Evolutionary conservation across 495 filamentous ascomycete species (phyloP).

Genomic region (Oidiodendron maius): DNA sequence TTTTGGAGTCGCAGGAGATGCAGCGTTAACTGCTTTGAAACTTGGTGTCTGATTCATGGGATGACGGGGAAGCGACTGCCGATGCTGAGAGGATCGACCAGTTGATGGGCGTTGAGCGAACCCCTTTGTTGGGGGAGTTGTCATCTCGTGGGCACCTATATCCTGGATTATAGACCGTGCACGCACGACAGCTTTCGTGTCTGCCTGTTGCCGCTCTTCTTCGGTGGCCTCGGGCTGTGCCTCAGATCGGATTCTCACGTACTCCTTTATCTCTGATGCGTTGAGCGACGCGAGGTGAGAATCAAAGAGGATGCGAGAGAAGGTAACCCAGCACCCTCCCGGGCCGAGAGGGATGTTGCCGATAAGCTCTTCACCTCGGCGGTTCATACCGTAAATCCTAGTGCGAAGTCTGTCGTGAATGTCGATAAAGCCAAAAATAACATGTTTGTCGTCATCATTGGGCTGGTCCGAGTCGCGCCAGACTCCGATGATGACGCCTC

Average conservation of each 20-base stretch:
- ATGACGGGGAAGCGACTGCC: slow-evolving; percentile 31
- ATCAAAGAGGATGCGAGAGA: slow-evolving; percentile 45
- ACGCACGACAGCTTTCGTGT: slow-evolving; percentile 29
- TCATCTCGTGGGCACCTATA: slow-evolving; percentile 13
- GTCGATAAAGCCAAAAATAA: slow-evolving; percentile 49
- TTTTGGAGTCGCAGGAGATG: slow-evolving; percentile 16
- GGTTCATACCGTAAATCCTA: slow-evolving; percentile 34
- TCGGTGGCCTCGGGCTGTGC: slow-evolving; percentile 19
- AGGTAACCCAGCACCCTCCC: slow-evolving; percentile 51
- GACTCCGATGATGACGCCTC: slow-evolving; percentile 40
- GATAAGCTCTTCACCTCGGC: slow-evolving; percentile 33
- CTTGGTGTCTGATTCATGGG: slow-evolving; percentile 10
- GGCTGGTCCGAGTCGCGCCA: slow-evolving; percentile 46
- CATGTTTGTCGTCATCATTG: slow-evolving; percentile 37
- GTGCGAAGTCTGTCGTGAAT: slow-evolving; percentile 46
- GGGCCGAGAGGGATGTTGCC: slow-evolving; percentile 39
- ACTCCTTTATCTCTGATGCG: slow-evolving; percentile 46
- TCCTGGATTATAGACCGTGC: slow-evolving; percentile 32
- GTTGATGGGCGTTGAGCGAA: slow-evolving; percentile 14
- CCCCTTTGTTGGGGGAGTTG: slow-evolving; percentile 9
- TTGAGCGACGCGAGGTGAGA: slow-evolving; percentile 38
- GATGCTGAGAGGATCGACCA: slow-evolving; percentile 22
- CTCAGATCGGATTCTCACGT: slow-evolving; percentile 44
- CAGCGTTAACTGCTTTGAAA: slow-evolving; percentile 22
- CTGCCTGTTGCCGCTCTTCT: slow-evolving; percentile 27